Conservation (phyloP, 345 rosid species). For the Abelmoschus esculentus region DNA sequence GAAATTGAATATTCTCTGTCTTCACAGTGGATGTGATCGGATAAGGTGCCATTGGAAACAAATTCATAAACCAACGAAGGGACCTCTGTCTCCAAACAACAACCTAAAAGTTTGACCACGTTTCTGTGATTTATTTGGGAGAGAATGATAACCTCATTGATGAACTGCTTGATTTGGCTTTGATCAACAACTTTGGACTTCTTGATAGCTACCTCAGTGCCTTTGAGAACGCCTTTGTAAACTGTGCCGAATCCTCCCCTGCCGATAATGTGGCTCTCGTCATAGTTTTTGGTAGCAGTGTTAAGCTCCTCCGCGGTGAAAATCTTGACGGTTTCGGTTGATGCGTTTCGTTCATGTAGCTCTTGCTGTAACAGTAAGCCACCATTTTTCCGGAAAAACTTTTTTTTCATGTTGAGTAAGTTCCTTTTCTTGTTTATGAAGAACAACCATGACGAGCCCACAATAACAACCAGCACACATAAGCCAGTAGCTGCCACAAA, state of each 20-base stretch:
- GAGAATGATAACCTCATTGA: background rate
- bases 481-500: background rate
- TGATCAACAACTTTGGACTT: background rate
- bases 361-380: background rate
- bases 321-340: background rate
- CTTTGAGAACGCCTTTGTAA: background rate
- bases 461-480: background rate
- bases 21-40: background rate
- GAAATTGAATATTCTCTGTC: background rate
- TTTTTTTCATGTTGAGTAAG: slow-evolving; percentile 3
- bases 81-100: slow-evolving; percentile 3
- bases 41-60: background rate
- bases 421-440: background rate
- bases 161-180: background rate
- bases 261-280: background rate
- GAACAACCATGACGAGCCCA: background rate
- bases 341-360: background rate
- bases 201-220: slow-evolving; percentile 3
- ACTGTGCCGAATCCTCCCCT: background rate
- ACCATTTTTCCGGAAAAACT: background rate
- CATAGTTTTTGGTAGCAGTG: background rate
- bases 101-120: background rate
- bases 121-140: slow-evolving; percentile 1
- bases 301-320: background rate
- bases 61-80: background rate